Evolutionary conservation across 2,329 filamentous ascomycete genomes (phyloP).

Genomic region (Penicillium sp.): DNA sequence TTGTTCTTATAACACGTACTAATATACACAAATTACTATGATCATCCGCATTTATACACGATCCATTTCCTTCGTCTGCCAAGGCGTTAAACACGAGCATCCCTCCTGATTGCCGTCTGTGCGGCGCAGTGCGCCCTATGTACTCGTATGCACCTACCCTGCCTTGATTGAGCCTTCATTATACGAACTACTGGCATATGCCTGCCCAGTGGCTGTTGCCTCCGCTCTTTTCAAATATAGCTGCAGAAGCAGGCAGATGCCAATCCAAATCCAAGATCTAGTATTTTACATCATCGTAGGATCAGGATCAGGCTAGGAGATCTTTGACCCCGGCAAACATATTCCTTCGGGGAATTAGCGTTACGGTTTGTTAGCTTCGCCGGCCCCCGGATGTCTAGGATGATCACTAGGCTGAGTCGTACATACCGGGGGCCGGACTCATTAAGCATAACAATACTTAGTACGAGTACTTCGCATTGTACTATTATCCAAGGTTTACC

Average conservation of each 20-base stretch:
- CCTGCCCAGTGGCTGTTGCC: not conserved
- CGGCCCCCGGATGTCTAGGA: not conserved
- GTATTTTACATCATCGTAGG: too few species aligned
- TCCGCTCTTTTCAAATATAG: not conserved
- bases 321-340: not conserved
- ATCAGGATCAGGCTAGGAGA: not conserved
- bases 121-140: not conserved
- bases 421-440: not conserved
- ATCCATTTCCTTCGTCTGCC: not conserved
- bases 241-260: not conserved
- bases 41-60: not conserved
- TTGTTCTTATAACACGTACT: not conserved
- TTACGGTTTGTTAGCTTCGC: not conserved
- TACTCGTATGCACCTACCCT: not conserved
- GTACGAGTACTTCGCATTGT: not conserved
- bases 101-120: not conserved
- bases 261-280: too few species aligned
- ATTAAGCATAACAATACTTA: not conserved
- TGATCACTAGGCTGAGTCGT: conserved; percentile 2
- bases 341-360: not conserved
- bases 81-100: not conserved
- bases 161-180: not conserved
- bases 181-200: not conserved
- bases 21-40: not conserved
- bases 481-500: too few species aligned